Evolutionary conservation across 345 rosid genomes (phyloP).

Genomic region (Populus ilicifolia): DNA sequence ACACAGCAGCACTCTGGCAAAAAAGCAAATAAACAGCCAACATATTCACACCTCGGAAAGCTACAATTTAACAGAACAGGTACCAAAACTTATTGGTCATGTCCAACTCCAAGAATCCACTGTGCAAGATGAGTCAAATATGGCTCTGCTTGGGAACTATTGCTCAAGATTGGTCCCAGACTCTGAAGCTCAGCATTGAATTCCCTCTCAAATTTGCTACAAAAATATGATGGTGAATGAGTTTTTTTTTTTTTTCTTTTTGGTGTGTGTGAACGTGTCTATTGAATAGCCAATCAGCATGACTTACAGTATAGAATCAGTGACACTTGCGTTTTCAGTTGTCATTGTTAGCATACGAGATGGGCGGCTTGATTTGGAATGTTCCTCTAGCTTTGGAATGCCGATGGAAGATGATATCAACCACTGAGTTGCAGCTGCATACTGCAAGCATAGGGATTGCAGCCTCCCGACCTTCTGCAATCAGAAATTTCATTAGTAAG

Average conservation of each 20-base stretch:
- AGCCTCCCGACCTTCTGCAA: conserved; percentile 89
- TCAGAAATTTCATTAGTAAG: conserved; percentile 2
- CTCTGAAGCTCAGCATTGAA: conserved; percentile 81
- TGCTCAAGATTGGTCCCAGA: conserved; percentile 77
- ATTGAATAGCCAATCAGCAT: conserved; percentile 5
- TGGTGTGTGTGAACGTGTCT: not conserved
- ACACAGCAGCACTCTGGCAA: not conserved
- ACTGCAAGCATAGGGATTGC: conserved; percentile 78
- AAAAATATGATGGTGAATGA: conserved; percentile 4
- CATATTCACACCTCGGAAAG: not conserved
- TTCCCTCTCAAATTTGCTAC: conserved; percentile 82
- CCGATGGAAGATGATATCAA: conserved; percentile 78
- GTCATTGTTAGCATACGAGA: conserved; percentile 43
- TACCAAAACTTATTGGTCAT: conserved; percentile 33
- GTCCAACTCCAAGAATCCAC: conserved; percentile 76
- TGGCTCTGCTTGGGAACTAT: conserved; percentile 84
- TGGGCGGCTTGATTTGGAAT: conserved; percentile 35
- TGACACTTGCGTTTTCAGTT: conserved; percentile 49
- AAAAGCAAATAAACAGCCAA: not conserved
- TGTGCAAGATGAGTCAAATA: conserved; percentile 94
- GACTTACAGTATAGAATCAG: conserved; percentile 82
- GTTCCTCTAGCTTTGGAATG: conserved; percentile 43
- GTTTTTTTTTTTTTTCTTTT: not conserved
- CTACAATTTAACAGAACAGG: not conserved
- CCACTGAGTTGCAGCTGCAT: conserved; percentile 95